Conservation (phyloP, 495 filamentous ascomycete species). For the Tuber magnatum region DNA sequence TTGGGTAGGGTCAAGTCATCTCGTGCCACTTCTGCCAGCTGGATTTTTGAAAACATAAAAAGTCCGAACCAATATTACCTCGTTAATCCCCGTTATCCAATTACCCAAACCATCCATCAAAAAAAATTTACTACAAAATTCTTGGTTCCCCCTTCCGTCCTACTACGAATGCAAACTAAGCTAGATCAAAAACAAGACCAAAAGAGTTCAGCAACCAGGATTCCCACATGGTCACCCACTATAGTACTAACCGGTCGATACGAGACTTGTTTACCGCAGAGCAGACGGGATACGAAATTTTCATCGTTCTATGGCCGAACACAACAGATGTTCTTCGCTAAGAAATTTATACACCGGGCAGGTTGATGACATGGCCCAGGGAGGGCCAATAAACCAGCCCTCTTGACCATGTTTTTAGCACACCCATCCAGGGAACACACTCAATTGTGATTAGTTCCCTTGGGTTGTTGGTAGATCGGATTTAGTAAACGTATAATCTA, state of each 20-base stretch:
- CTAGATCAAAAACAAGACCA: not conserved
- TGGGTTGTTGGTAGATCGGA: not conserved
- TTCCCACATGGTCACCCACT: too few species aligned
- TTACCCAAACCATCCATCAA: too few species aligned
- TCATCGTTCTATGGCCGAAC: not conserved
- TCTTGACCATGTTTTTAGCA: not conserved
- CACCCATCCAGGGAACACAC: too few species aligned
- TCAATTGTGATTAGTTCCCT: not conserved
- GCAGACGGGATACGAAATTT: too few species aligned
- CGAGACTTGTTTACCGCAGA: too few species aligned
- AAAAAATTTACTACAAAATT: too few species aligned
- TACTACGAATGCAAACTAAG: not conserved
- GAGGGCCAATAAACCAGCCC: not conserved
- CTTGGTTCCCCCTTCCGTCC: not conserved
- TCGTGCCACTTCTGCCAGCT: too few species aligned
- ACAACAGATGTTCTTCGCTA: not conserved
- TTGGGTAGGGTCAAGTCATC: too few species aligned
- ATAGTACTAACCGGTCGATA: too few species aligned
- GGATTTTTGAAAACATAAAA: too few species aligned
- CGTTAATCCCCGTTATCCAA: too few species aligned
- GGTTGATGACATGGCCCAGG: not conserved
- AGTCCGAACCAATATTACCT: too few species aligned
- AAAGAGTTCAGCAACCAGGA: not conserved
- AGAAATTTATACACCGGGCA: not conserved
- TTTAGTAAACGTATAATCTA: not conserved